Conservation (phyloP, 2,329 filamentous ascomycete species). For the Paraphoma sp. region DNA sequence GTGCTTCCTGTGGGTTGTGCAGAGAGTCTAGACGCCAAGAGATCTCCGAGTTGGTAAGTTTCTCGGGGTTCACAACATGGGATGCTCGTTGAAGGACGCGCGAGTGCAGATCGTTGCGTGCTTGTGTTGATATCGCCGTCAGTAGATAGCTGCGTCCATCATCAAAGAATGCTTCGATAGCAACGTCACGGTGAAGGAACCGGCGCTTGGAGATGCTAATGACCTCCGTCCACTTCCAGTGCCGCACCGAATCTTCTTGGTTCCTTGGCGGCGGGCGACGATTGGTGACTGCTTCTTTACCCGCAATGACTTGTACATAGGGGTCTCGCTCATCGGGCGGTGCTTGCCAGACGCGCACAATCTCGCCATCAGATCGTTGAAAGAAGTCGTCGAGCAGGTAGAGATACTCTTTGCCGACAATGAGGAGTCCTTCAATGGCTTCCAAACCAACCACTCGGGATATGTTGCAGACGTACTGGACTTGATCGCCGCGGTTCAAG, state of each 20-base stretch:
- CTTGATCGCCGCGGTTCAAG: constrained; percentile 85
- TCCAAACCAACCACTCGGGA: constrained; percentile 94
- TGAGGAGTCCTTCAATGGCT: constrained; percentile 89
- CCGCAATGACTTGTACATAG: constrained; percentile 92
- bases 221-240: constrained; percentile 94
- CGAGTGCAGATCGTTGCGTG: constrained; percentile 80
- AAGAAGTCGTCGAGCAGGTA: constrained; percentile 98
- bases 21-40: constrained; percentile 90
- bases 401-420: constrained; percentile 87
- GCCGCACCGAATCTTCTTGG: constrained; percentile 74
- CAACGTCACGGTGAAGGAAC: constrained; percentile 94
- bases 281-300: constrained; percentile 68
- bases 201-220: constrained; percentile 95
- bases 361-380: constrained; percentile 91
- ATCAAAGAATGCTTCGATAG: constrained; percentile 96
- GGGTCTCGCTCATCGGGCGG: constrained; percentile 91
- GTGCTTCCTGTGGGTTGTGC: constrained; percentile 68
- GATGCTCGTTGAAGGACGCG: constrained; percentile 81
- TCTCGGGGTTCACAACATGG: constrained; percentile 74
- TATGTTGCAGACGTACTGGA: constrained; percentile 93
- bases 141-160: constrained; percentile 95
- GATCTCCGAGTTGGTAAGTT: constrained; percentile 80
- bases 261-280: constrained; percentile 39
- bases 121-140: constrained; percentile 75
- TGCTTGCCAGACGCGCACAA: constrained; percentile 95